phyloP scores from a whole-genome alignment of 768 basidiomycete species.

The Phaeotremella skinneri region DNA sequence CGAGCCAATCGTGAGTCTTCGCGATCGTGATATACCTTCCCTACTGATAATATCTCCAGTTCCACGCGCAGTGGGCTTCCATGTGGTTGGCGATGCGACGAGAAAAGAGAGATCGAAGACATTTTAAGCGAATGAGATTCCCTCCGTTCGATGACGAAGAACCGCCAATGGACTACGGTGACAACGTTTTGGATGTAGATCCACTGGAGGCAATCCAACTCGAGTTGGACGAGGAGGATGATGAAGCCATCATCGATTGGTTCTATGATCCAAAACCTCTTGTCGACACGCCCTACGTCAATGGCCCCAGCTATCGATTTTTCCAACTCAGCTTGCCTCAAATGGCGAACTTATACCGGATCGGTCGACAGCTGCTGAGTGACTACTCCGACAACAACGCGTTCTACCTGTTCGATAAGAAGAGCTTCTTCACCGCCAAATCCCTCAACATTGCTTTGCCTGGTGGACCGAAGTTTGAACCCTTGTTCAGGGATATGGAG shows the following conservation, averaged over 20 bases:
- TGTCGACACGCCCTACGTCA: slow-evolving; percentile 81
- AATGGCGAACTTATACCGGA: slow-evolving; percentile 94
- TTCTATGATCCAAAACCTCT: slow-evolving; percentile 97
- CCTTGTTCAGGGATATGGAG: slow-evolving; percentile 92
- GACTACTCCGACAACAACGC: slow-evolving; percentile 89
- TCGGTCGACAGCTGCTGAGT: slow-evolving; percentile 87
- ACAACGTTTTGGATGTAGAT: slow-evolving; percentile 97
- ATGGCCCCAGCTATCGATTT: slow-evolving; percentile 87
- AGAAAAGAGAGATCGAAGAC: slow-evolving; percentile 95
- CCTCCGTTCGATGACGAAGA: slow-evolving; percentile 99
- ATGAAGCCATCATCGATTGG: slow-evolving; percentile 89
- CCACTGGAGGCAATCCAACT: slow-evolving; percentile 97
- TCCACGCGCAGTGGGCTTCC: slow-evolving; percentile 98
- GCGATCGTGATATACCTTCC: neutral
- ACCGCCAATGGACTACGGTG: slow-evolving; percentile 96
- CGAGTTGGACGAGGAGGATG: slow-evolving; percentile 89
- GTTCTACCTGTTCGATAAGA: slow-evolving; percentile 94
- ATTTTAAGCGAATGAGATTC: slow-evolving; percentile 99
- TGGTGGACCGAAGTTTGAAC: slow-evolving; percentile 98
- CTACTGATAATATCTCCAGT: slow-evolving; percentile 49
- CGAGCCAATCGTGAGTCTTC: slow-evolving; percentile 67
- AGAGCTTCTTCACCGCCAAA: slow-evolving; percentile 96
- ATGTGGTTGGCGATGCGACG: slow-evolving; percentile 99
- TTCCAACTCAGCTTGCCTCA: slow-evolving; percentile 91
- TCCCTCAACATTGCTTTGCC: slow-evolving; percentile 57